phyloP scores from a whole-genome alignment of 1,139 yeast species.

The Candida sojae region DNA sequence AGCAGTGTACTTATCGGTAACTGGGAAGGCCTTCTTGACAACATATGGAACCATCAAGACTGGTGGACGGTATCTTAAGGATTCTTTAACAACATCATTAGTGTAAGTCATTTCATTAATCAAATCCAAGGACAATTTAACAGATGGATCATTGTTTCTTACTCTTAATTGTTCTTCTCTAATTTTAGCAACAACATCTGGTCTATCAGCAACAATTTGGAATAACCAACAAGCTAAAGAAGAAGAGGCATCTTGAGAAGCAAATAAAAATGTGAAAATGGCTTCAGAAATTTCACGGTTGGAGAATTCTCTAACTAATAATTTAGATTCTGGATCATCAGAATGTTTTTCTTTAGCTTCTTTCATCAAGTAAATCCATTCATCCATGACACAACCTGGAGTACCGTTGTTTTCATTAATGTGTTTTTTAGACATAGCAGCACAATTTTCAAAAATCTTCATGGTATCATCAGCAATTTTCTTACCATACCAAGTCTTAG shows the following conservation, averaged over 20 bases:
- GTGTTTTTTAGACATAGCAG: constrained; percentile 79
- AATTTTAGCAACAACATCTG: constrained; percentile 79
- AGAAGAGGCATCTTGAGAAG: constrained; percentile 97
- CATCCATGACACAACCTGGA: constrained; percentile 90
- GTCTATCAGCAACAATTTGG: constrained; percentile 94
- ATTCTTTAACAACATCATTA: constrained; percentile 84
- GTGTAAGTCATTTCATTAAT: constrained; percentile 88
- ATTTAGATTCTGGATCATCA: constrained; percentile 50
- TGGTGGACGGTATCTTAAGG: constrained; percentile 94
- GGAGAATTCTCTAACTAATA: constrained; percentile 78
- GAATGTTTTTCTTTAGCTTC: constrained; percentile 60
- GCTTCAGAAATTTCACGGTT: constrained; percentile 94
- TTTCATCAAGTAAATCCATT: constrained; percentile 87
- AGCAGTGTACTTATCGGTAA: constrained; percentile 79
- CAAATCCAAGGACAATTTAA: constrained; percentile 64
- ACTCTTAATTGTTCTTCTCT: constrained; percentile 89
- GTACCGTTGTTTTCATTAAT: constrained; percentile 72
- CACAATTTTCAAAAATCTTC: constrained; percentile 86
- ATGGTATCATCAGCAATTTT: constrained; percentile 90
- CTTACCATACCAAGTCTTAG: constrained; percentile 98
- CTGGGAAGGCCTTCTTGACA: constrained; percentile 82
- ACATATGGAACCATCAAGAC: constrained; percentile 97
- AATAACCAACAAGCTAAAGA: constrained; percentile 98
- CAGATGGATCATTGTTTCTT: constrained; percentile 71
- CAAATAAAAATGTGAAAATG: constrained; percentile 92